Percentiles rank a stretch among this genome's conserved stretches.
These are phyloP conservation scores for Leccinum obscurum DNA, from an alignment of 768 basidiomycete genomes.

Conservation along the genomic window DNA sequence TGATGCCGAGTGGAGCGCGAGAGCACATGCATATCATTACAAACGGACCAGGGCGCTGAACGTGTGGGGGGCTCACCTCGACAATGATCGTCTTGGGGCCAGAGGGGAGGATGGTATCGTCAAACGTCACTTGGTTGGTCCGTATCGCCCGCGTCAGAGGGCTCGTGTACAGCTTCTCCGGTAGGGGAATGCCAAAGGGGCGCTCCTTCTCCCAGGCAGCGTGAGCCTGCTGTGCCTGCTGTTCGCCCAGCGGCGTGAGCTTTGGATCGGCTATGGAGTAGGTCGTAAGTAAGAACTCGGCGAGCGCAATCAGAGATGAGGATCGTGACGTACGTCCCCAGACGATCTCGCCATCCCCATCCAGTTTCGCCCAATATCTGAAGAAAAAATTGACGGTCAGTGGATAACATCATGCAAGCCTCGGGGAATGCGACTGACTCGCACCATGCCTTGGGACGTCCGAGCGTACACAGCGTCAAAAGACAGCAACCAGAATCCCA, in stretches of 20 bases:
- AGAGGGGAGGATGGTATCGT: slow-evolving; percentile 27
- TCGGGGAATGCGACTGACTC: slow-evolving; percentile 41
- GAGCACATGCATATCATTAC: not conserved
- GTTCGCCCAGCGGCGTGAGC: slow-evolving; percentile 56
- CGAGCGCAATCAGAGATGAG: not conserved
- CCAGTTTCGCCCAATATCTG: slow-evolving; percentile 62
- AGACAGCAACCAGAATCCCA: not conserved
- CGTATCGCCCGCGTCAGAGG: slow-evolving; percentile 62
- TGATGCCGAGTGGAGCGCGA: not conserved
- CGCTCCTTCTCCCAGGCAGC: slow-evolving; percentile 19
- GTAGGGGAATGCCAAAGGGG: slow-evolving; percentile 17
- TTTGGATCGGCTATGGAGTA: slow-evolving; percentile 38
- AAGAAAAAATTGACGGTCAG: not conserved
- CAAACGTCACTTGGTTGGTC: slow-evolving; percentile 57
- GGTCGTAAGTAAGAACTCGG: not conserved
- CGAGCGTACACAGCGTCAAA: slow-evolving; percentile 1
- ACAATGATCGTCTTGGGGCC: slow-evolving; percentile 42
- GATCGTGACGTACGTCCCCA: slow-evolving; percentile 69
- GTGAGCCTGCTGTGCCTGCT: slow-evolving; percentile 46
- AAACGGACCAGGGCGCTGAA: not conserved
- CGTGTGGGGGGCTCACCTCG: slow-evolving; percentile 44
- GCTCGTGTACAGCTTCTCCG: slow-evolving; percentile 31
- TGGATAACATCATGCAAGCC: not conserved
- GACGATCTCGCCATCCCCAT: slow-evolving; percentile 61
- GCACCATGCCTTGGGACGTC: slow-evolving; percentile 49